Evolutionary conservation across 2,329 filamentous ascomycete genomes (phyloP), one percentile per base, ranked within the genome.

Genomic region (Xenoacremonium recifei): DNA sequence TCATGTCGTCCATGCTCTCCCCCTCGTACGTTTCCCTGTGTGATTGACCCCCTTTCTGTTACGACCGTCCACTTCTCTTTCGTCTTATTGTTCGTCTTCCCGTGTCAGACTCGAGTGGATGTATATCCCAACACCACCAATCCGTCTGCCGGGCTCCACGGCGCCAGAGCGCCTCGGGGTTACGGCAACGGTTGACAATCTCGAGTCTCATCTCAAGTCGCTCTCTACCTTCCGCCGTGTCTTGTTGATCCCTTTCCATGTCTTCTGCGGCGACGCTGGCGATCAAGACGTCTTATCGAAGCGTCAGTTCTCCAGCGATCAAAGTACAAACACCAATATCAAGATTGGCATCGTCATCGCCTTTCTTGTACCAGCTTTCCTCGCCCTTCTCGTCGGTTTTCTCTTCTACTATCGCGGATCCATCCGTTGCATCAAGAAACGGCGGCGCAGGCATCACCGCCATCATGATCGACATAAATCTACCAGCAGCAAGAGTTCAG

Each of bases 301-400:
- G 35, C 53, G 58, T 13, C 60, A 62, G 37, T 56, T 59, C 41
- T 59, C 58, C 23, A 45, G 47, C 23, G 53, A 55, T 32, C 48
- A 55, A 5, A 39, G 49, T 34, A 52, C 63, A 13, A 62, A 66
- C 29, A 64, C 61, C 23, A 68, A 72, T 50, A 59, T 63, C 39
- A 68, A 64, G 23, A 73, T 72, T 40, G 70, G 70, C 40, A 58
- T 71, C 44, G 61, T 69, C 4, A 64, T 74, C 33, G 70, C 66
- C 43, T 55, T 74, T 30, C 55, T 68, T 4, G 55, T 73, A 16
- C 62, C 62, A 19, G 51, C 64, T 16, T 73, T 73, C 42, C 40
- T 75, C 41, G 53, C 62, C 13, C 64, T 55, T 16, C 45, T 64
- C 15, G 40, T 55, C 29, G 59, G 59, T 27, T 73, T 75, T 45